Evolutionary conservation across 1,284 basidiomycete species (phyloP), one percentile per base, ranked within the genome.

Genomic region (Uromyces viciae-fabae): DNA sequence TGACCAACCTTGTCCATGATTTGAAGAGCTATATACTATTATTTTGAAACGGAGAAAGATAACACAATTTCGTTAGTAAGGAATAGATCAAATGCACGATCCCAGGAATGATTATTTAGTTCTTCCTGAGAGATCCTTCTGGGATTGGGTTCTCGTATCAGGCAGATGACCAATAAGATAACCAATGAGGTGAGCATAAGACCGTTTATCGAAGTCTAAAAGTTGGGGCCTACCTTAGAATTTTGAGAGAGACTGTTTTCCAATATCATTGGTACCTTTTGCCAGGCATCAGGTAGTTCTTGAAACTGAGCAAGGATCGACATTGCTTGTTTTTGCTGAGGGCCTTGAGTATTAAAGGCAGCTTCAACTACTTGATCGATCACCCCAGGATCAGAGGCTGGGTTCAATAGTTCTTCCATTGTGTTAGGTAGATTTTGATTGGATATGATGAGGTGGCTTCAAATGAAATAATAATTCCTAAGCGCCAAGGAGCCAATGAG

Each of bases 261-360:
- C 80, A 99, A 89, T 84, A 99, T 93, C 82, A 93, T 92, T 43
- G 97, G 97, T 0, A 99, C 97, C 85, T 94, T 90, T 83, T 96
- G 95, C 97, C 97, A 99, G 66, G 95, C 91, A 82, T 99, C 97
- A n/a, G 94, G 93, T 87, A 94, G 90, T 83, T 99, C 97, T 83
- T 99, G 95, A 85, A 99, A 94, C 86, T 97, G 95, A 14, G 95
- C 95, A 83, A 98, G 90, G 81, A 93, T 68, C 19, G 62, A 38
- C 79, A 81, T 81, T 38, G 79, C 79, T 58, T 81, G 69, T 64
- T 77, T 77, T 33, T 77, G 91, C 81, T 89, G 88, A 36, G 93
- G 93, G n/a, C 88, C 86, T 58, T 92, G 91, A 19, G 91, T 90
- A 87, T 93, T 94, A 85, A 95, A 92, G 64, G 92, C 89, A 40